Base-by-base conservation (phyloP, 306 rosid genomes). In the Vicia sativa region DNA sequence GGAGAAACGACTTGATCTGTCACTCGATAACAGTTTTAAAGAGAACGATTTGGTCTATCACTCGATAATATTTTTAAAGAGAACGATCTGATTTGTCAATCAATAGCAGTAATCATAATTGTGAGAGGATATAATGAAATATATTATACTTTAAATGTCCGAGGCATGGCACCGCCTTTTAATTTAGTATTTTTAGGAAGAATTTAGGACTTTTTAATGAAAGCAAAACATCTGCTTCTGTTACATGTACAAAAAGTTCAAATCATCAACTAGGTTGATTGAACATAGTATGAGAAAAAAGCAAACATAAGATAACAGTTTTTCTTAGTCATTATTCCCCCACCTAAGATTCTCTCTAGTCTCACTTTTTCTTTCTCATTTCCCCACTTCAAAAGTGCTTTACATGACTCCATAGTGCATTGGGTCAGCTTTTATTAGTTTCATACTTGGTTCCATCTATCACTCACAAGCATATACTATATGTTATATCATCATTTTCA, bases 281-380 rank as follows among this genome's bases (percentile, higher is more conserved):
- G 78, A 62, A 70, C 80, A 68, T 45, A 21, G 73, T 50, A 72
- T 65, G 68, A 56, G 72, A 49, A 60, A 49, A 76, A 71, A 77
- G 77, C 37, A 55, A 75, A 70, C 45, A 74, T 46, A 44, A 72
- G 56, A 6, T 19, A 52, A 71, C 80, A 62, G 72, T 55, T 55
- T 26, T 19, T 18, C 13, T 11, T 37, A 61, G 74, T 69, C 59
- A 64, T 43, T 38, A 72, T 80, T 73, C 74, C 86, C 86, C 75
- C 67, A 72, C 84, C 74, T 60, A 73, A 82, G 84, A 80, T 72
- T 80, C 84, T 78, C 78, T 78, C 78, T 68, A 38, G 14, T 31
- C 68, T 68, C 59, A 21, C 68, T 59, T 53, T 53, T 25, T 65
- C 34, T 55, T 35, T 45, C 65, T 66, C 59, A 74, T 57, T 46